Percentiles rank a stretch among this genome's conserved stretches.
Conservation (phyloP, 176 grass and related monocot species). For the Canna indica region DNA sequence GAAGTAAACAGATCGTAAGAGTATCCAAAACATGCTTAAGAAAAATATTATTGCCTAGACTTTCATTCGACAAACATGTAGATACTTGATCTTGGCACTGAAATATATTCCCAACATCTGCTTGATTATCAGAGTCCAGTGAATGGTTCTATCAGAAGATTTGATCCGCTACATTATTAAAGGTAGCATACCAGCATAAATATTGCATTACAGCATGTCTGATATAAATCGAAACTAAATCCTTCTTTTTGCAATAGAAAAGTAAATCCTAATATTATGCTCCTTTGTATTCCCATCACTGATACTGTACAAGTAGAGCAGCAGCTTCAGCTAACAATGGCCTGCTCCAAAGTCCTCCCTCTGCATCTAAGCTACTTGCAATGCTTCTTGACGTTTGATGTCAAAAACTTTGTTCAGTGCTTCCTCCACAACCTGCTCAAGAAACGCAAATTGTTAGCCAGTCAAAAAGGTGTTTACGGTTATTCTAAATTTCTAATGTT, state of each 20-base stretch:
- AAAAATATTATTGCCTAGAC: no score
- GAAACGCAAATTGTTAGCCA: background rate
- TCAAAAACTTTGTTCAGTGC: constrained; percentile 58
- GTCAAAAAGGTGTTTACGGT: background rate
- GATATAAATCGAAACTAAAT: no score
- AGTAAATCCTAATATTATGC: background rate
- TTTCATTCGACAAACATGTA: no score
- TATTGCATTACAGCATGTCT: background rate
- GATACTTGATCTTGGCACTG: no score
- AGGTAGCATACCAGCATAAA: background rate
- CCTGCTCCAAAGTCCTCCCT: background rate
- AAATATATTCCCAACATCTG: no score
- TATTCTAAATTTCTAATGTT: background rate
- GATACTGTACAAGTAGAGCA: background rate
- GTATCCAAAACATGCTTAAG: no score
- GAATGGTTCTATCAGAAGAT: no score
- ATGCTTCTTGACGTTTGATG: constrained; percentile 71
- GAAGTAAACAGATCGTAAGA: no score
- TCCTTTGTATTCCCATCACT: background rate
- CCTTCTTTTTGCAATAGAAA: background rate
- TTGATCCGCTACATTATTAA: background rate
- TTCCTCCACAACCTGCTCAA: constrained; percentile 69
- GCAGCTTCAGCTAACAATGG: background rate
- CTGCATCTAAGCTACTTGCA: background rate
- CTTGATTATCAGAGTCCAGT: no score